Conservation (phyloP, 306 rosid species). For the Corylus heterophylla region DNA sequence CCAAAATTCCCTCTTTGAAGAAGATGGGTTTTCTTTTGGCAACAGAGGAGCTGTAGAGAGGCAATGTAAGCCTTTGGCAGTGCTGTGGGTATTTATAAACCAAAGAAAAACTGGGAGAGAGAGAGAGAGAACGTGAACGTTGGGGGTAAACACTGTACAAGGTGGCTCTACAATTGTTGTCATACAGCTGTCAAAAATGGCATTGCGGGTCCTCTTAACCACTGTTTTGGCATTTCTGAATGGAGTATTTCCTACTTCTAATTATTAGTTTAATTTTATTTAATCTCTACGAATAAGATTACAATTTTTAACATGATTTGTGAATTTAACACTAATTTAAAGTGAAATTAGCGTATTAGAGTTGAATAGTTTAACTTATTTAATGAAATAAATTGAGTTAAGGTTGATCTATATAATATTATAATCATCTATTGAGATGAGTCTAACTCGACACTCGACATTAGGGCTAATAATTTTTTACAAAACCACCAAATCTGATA, state of each 20-base stretch:
- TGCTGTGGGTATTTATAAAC: slow-evolving; percentile 18
- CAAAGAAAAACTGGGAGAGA: slow-evolving; percentile 15
- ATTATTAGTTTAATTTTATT: neutral
- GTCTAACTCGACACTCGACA: too few species aligned
- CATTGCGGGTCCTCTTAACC: slow-evolving; percentile 24
- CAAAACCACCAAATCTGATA: too few species aligned
- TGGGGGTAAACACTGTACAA: slow-evolving; percentile 23
- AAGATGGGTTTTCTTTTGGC: neutral
- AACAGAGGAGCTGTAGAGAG: neutral
- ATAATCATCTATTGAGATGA: too few species aligned
- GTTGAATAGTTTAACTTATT: too few species aligned
- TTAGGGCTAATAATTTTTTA: too few species aligned
- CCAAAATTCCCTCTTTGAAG: neutral
- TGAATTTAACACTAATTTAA: too few species aligned
- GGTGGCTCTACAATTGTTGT: slow-evolving; percentile 30
- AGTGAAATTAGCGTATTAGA: too few species aligned
- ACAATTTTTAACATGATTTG: too few species aligned
- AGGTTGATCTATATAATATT: too few species aligned
- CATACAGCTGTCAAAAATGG: slow-evolving; percentile 37
- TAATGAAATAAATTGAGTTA: too few species aligned
- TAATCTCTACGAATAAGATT: neutral
- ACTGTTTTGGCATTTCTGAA: slow-evolving; percentile 16
- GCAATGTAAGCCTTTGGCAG: slow-evolving; percentile 10
- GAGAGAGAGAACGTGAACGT: slow-evolving; percentile 17
- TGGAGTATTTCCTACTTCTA: neutral